A percentile compares a stretch with the other conserved stretches of the same genome.
Evolutionary conservation across 208 protist species (phyloP).

Genomic region (Trypanosomatidae sp.): DNA sequence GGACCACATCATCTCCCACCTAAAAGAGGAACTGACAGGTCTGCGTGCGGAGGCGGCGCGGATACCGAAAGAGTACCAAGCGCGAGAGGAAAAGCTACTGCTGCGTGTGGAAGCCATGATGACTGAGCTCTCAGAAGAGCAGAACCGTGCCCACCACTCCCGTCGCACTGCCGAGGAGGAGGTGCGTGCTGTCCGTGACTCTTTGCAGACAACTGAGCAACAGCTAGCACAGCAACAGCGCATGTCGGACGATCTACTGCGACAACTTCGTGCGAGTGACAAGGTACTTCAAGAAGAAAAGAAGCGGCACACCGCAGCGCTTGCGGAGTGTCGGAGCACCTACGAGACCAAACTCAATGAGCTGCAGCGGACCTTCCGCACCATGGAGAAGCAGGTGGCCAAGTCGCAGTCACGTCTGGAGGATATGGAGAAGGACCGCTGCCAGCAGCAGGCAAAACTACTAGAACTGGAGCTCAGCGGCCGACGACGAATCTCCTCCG

Average conservation of each 20-base stretch:
- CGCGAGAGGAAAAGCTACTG: conserved; percentile 24
- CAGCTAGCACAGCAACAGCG: conserved; percentile 29
- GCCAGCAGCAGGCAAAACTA: conserved; percentile 30
- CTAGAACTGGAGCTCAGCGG: conserved; percentile 28
- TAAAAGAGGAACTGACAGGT: conserved; percentile 53
- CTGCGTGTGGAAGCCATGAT: conserved; percentile 26
- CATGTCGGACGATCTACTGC: conserved; percentile 20
- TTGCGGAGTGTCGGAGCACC: conserved; percentile 31
- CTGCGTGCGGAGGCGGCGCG: conserved; percentile 26
- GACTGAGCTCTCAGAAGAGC: conserved; percentile 23
- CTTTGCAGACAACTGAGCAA: conserved; percentile 19
- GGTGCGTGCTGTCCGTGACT: conserved; percentile 16
- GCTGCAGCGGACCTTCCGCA: conserved; percentile 18
- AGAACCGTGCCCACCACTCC: conserved; percentile 8
- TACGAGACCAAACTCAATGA: conserved; percentile 28
- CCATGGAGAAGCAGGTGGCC: conserved; percentile 30
- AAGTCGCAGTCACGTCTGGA: conserved; percentile 26
- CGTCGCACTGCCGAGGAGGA: conserved; percentile 22
- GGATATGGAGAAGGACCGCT: conserved; percentile 29
- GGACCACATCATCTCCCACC: conserved; percentile 66
- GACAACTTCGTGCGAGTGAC: conserved; percentile 24
- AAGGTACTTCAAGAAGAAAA: conserved; percentile 20
- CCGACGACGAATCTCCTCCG: conserved; percentile 18
- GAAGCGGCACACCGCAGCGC: conserved; percentile 15
- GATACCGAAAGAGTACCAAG: conserved; percentile 27